A percentile compares a stretch with the other conserved stretches of the same genome.
These are phyloP conservation scores for Gossypium schwendimanii DNA, from an alignment of 441 rosid species.

Conservation along the genomic window DNA sequence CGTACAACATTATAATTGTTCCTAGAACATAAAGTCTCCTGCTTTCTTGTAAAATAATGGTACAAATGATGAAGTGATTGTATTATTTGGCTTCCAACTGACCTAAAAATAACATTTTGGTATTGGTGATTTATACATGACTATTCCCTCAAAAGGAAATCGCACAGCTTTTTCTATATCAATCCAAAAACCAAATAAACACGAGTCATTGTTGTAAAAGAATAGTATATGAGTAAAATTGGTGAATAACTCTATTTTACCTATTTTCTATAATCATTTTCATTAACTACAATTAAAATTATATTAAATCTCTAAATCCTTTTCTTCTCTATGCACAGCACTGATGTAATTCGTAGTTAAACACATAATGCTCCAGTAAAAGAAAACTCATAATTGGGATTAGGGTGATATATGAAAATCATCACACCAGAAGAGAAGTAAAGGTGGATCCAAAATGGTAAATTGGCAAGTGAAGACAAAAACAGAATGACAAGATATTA, in stretches of 20 bases:
- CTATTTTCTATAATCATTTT: not conserved
- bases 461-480: constrained; percentile 17
- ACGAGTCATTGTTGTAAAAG: not conserved
- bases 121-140: not conserved
- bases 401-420: not conserved
- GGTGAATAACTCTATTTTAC: not conserved
- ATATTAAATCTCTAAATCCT: too few species aligned
- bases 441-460: constrained; percentile 20
- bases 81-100: not conserved
- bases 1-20: not conserved
- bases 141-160: not conserved
- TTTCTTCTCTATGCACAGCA: too few species aligned
- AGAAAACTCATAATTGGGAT: not conserved
- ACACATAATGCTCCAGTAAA: not conserved
- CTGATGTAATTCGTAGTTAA: too few species aligned
- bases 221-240: not conserved
- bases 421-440: not conserved
- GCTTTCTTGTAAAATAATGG: not conserved
- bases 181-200: not conserved
- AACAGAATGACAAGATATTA: constrained; percentile 9
- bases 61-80: not conserved
- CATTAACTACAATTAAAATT: too few species aligned
- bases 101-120: not conserved
- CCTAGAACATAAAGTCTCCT: not conserved
- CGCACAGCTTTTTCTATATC: not conserved